A percentile compares a stretch with the other conserved stretches of the same genome.
phyloP scores from a whole-genome alignment of 2,329 filamentous ascomycete species.

The Colletotrichum theobromicola region DNA sequence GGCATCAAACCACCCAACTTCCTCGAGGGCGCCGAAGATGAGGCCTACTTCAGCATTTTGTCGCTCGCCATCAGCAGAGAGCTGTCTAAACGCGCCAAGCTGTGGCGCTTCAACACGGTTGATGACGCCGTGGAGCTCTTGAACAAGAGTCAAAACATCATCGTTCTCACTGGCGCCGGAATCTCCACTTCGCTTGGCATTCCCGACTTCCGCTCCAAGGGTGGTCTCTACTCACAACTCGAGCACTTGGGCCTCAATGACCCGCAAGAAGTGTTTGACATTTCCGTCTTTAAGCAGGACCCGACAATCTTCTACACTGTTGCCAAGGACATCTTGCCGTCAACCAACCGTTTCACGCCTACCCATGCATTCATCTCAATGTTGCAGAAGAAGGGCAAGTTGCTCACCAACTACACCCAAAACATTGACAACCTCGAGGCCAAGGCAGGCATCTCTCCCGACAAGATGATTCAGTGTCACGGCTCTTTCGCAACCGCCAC shows the following conservation, averaged over 20 bases:
- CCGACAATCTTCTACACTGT: slow-evolving; percentile 90
- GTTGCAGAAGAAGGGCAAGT: slow-evolving; percentile 84
- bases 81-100: slow-evolving; percentile 80
- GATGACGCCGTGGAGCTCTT: slow-evolving; percentile 86
- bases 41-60: slow-evolving; percentile 76
- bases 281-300: slow-evolving; percentile 83
- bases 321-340: slow-evolving; percentile 87
- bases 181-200: slow-evolving; percentile 97
- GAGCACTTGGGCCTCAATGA: slow-evolving; percentile 79
- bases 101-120: slow-evolving; percentile 80
- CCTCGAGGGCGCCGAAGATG: slow-evolving; percentile 74
- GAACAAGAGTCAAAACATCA: slow-evolving; percentile 77
- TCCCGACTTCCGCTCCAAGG: slow-evolving; percentile 94
- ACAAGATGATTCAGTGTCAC: slow-evolving; percentile 93
- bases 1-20: slow-evolving; percentile 76
- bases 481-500: slow-evolving; percentile 93
- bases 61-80: slow-evolving; percentile 81
- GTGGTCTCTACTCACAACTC: slow-evolving; percentile 88
- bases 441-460: slow-evolving; percentile 79
- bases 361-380: slow-evolving; percentile 94
- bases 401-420: slow-evolving; percentile 97
- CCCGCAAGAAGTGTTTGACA: slow-evolving; percentile 95
- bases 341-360: slow-evolving; percentile 80
- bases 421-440: slow-evolving; percentile 98
- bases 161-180: slow-evolving; percentile 93